Conservation (phyloP, 2,329 filamentous ascomycete species). For the Apiospora sp. region DNA sequence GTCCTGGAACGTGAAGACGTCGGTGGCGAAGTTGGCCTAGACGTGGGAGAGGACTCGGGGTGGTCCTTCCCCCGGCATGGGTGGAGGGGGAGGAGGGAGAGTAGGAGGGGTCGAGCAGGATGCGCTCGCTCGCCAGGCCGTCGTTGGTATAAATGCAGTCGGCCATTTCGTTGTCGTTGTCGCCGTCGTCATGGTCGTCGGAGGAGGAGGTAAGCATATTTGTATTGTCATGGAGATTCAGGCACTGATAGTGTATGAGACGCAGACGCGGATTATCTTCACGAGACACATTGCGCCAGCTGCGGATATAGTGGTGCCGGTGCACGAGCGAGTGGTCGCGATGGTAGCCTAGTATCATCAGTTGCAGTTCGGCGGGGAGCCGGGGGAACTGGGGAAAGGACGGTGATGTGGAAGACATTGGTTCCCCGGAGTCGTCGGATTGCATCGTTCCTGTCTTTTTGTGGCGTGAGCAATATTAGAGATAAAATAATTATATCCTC, state of each 20-base stretch:
- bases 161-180: neutral
- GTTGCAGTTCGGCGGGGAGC: neutral
- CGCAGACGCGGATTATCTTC: neutral
- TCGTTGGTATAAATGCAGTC: neutral
- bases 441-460: no score
- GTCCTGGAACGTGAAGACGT: neutral
- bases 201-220: no score
- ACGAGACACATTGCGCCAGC: neutral
- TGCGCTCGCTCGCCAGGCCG: neutral
- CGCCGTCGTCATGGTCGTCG: neutral
- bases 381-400: neutral
- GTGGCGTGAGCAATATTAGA: no score
- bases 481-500: no score
- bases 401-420: neutral
- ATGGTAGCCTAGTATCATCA: neutral
- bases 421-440: neutral
- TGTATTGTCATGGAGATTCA: neutral
- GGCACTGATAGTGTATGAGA: neutral
- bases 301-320: neutral
- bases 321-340: neutral
- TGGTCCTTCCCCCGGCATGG: no score
- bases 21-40: neutral
- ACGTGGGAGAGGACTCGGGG: neutral
- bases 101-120: neutral
- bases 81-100: no score